These are phyloP conservation scores for Xylaria polymorpha DNA, from an alignment of 2,329 filamentous ascomycete genomes.

Conservation along the genomic window DNA sequence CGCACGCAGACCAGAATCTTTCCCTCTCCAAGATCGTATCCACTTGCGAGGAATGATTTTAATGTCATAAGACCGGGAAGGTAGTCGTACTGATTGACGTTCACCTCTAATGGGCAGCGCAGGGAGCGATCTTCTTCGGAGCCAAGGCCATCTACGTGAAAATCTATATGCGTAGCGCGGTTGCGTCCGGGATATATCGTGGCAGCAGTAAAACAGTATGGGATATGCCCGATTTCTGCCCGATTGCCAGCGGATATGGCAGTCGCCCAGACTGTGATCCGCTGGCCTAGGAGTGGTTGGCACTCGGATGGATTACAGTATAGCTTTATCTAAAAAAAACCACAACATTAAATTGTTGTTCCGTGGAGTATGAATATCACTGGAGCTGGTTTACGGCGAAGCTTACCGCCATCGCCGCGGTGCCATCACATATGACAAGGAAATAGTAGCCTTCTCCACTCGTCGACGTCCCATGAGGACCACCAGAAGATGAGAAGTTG, in stretches of 20 bases:
- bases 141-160: constrained; percentile 58
- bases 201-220: constrained; percentile 61
- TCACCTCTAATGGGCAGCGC: constrained; percentile 59
- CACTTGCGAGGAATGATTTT: constrained; percentile 64
- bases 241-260: constrained; percentile 63
- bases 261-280: constrained; percentile 67
- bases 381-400: neutral
- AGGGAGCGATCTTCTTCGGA: constrained; percentile 56
- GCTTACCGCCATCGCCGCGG: constrained; percentile 63
- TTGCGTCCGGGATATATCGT: constrained; percentile 69
- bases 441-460: constrained; percentile 61
- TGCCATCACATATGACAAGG: constrained; percentile 67
- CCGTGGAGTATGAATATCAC: neutral
- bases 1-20: constrained; percentile 69
- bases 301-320: constrained; percentile 58
- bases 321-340: constrained; percentile 58
- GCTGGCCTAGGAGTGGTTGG: constrained; percentile 61
- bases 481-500: constrained; percentile 60
- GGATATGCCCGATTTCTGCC: constrained; percentile 46
- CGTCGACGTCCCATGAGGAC: constrained; percentile 56
- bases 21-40: constrained; percentile 61
- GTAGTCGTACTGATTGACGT: constrained; percentile 40
- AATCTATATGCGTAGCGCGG: constrained; percentile 63
- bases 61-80: constrained; percentile 67
- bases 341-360: constrained; percentile 18